A percentile compares a stretch with the other conserved stretches of the same genome.
phyloP scores from a whole-genome alignment of 352 stramenopile species.

The Elongisporangium prolatum region DNA sequence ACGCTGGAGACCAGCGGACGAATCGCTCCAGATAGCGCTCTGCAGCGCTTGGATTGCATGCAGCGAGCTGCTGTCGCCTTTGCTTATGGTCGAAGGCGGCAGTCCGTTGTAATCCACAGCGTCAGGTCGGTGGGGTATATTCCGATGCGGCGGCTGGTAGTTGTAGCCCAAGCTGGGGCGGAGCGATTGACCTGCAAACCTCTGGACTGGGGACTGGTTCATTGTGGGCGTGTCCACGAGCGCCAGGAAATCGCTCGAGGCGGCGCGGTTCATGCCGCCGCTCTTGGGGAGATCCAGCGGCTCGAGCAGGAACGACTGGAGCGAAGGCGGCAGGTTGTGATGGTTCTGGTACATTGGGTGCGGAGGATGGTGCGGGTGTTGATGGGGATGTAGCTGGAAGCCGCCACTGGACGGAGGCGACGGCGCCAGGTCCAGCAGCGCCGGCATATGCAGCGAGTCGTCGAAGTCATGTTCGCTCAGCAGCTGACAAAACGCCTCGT shows the following conservation, averaged over 20 bases:
- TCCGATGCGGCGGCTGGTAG: not conserved
- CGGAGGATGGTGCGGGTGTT: slow-evolving; percentile 4
- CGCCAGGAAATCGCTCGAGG: not conserved
- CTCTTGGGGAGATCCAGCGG: slow-evolving; percentile 25
- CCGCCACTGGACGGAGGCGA: not conserved
- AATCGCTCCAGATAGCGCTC: not conserved
- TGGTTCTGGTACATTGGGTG: not conserved
- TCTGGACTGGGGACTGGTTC: slow-evolving; percentile 15
- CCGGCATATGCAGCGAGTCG: slow-evolving; percentile 11
- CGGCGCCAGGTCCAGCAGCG: slow-evolving; percentile 3
- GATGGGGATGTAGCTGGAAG: not conserved
- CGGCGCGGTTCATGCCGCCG: not conserved
- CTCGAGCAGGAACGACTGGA: slow-evolving; percentile 25
- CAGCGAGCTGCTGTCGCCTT: not conserved
- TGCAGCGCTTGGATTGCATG: not conserved
- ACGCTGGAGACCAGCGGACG: not conserved
- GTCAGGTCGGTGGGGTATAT: slow-evolving; percentile 5
- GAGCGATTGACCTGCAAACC: slow-evolving; percentile 14
- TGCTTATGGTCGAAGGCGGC: not conserved
- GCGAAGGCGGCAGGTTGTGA: not conserved
- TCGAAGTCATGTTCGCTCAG: slow-evolving; percentile 41
- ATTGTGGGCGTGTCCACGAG: slow-evolving; percentile 1
- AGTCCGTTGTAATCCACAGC: not conserved
- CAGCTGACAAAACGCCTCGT: slow-evolving; percentile 42
- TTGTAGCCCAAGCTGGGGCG: slow-evolving; percentile 1